Conservation (phyloP, 495 filamentous ascomycete species). For the Cenococcum geophilum region DNA sequence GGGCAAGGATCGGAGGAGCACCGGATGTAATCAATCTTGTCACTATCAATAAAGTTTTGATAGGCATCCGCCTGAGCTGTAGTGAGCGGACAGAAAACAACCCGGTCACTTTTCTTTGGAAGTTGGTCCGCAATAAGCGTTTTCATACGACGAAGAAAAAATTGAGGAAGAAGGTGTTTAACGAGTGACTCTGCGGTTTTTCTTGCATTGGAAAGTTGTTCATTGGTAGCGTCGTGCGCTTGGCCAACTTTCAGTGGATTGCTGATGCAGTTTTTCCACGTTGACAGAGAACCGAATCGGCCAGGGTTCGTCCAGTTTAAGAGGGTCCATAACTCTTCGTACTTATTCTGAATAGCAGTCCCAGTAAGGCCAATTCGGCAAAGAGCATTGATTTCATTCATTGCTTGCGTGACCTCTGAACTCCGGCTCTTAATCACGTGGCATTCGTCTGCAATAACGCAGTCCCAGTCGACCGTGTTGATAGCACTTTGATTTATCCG, state of each 20-base stretch:
- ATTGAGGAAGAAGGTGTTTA: slow-evolving; percentile 79
- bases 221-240: slow-evolving; percentile 81
- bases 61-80: slow-evolving; percentile 79
- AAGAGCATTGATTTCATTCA: slow-evolving; percentile 88
- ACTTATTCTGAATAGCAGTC: slow-evolving; percentile 96
- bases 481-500: slow-evolving; percentile 64
- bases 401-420: slow-evolving; percentile 73
- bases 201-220: slow-evolving; percentile 74
- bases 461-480: slow-evolving; percentile 89
- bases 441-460: slow-evolving; percentile 94
- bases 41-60: slow-evolving; percentile 67
- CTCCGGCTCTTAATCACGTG: slow-evolving; percentile 79
- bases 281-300: slow-evolving; percentile 65
- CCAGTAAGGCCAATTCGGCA: slow-evolving; percentile 92
- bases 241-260: slow-evolving; percentile 80
- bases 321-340: slow-evolving; percentile 94
- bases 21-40: slow-evolving; percentile 64
- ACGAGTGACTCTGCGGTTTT: slow-evolving; percentile 81
- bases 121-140: slow-evolving; percentile 85
- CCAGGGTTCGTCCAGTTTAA: slow-evolving; percentile 97
- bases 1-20: slow-evolving; percentile 59
- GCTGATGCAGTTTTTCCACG: slow-evolving; percentile 73
- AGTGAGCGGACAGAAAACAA: slow-evolving; percentile 92
- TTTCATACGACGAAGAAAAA: slow-evolving; percentile 93
- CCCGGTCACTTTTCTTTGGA: slow-evolving; percentile 90